Evolutionary conservation across 73 alveolate species (phyloP), one percentile per base, ranked within the genome.

Genomic region (Effrenium voratum): DNA sequence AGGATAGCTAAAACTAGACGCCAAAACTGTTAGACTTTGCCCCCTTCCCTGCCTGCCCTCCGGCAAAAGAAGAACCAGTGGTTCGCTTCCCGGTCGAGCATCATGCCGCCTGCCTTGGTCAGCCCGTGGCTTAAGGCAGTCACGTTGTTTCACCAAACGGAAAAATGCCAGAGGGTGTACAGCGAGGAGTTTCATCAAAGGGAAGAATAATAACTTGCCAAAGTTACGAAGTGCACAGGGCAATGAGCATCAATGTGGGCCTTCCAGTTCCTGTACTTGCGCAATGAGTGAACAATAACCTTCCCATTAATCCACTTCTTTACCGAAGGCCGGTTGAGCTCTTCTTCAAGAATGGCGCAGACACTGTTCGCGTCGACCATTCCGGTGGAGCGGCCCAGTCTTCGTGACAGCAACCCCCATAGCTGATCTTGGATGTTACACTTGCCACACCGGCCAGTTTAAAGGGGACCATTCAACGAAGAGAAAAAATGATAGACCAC

Each of bases 331-430:
- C 40, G 36, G 59, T 10, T 26, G 8, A 85, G 82, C 36, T 85
- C 94, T 40, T 85, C 94, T 40, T 40, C 82, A n/a, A 85, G 12
- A 28, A 85, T 55, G 66, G 26, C 52, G 30, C 3, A 30, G 44
- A 43, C 94, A 28, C 79, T 47, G 19, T 85, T 63, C 6, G 94
- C 63, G 59, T 85, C 94, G n/a, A 85, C 30, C 82, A 85, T 40
- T 57, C 45, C 16, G 5, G 57, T 43, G 30, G 44, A 22, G 3
- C 80, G 22, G 2, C 45, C 3, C 63, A 85, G 44, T 10, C 94
- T 28, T 24, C 94, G 24, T 32, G 66, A 38, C 46, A 85, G 45
- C 63, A 85, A 28, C 30, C 94, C 94, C 94, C 94, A 59, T 0
- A 85, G 66, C 44, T 85, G 94, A 24, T 85, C 94, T 85, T 44